A percentile compares a stretch with the other conserved stretches of the same genome.
phyloP scores from a whole-genome alignment of 1,139 yeast genomes.

The Komagataea norvegica region DNA sequence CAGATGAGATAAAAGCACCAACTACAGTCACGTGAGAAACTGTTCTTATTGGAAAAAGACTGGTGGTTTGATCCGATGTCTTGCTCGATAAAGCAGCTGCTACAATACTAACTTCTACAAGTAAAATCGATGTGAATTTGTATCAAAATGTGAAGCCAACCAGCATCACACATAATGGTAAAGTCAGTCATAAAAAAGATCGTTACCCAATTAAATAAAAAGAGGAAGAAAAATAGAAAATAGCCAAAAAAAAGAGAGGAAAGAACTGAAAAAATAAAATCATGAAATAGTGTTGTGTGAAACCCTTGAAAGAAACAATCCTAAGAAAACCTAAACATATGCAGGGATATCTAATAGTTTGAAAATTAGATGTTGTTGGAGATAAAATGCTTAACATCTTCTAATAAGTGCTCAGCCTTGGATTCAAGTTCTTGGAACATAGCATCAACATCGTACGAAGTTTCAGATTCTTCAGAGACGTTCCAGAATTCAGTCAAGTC shows the following conservation, averaged over 20 bases:
- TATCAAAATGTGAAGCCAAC: too few relatives aligned
- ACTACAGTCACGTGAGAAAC: too few relatives aligned
- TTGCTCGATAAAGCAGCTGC: too few relatives aligned
- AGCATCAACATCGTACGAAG: not conserved
- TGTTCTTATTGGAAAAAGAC: too few relatives aligned
- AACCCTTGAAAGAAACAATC: too few relatives aligned
- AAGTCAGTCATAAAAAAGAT: too few relatives aligned
- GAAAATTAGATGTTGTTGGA: conserved; percentile 9
- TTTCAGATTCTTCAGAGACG: conserved; percentile 3
- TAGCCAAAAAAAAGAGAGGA: not conserved
- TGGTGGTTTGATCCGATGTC: too few relatives aligned
- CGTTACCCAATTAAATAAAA: not conserved
- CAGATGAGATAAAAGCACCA: too few relatives aligned
- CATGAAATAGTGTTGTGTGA: not conserved
- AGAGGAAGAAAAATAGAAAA: too few relatives aligned
- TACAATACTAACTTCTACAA: too few relatives aligned
- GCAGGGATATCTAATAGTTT: conserved; percentile 1
- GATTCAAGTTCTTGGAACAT: not conserved
- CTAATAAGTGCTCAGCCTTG: conserved; percentile 12
- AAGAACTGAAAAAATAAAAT: not conserved
- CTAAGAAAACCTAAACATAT: too few relatives aligned
- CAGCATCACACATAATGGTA: not conserved
- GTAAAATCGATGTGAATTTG: too few relatives aligned
- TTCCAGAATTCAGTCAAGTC: conserved; percentile 35
- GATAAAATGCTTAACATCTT: conserved; percentile 11